Evolutionary conservation across 495 filamentous ascomycete species (phyloP).

Genomic region (Baudoinia panamericana): DNA sequence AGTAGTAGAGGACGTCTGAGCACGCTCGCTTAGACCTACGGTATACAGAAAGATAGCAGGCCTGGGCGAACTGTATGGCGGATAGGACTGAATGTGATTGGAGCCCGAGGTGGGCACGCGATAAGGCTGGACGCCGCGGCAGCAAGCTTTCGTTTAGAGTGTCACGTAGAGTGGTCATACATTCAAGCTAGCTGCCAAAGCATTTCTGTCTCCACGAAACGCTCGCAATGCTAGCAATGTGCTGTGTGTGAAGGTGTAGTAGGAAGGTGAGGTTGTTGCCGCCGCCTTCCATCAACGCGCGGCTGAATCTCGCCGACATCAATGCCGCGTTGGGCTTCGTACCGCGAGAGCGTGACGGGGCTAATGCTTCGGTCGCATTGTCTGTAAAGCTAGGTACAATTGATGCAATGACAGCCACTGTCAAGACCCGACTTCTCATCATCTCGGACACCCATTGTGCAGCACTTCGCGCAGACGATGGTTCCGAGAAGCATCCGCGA

Average conservation of each 20-base stretch:
- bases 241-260: too few species aligned
- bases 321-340: too few species aligned
- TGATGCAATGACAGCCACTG: neutral
- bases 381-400: too few species aligned
- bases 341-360: too few species aligned
- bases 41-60: constrained; percentile 1
- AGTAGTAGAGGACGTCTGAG: too few species aligned
- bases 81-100: neutral
- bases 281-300: too few species aligned
- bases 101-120: neutral
- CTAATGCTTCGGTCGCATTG: too few species aligned
- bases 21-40: neutral
- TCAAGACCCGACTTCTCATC: constrained; percentile 25
- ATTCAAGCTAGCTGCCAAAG: too few species aligned
- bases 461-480: neutral
- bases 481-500: constrained; percentile 1
- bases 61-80: neutral
- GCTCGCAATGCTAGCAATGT: too few species aligned
- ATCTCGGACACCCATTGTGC: constrained; percentile 29
- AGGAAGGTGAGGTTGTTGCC: too few species aligned
- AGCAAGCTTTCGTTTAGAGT: neutral
- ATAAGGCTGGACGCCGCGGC: neutral
- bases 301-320: too few species aligned
- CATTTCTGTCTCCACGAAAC: too few species aligned
- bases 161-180: neutral